Percentiles rank a stretch among this genome's conserved stretches.
These are phyloP conservation scores for Boehmeria nivea DNA, from an alignment of 306 rosid genomes.

Conservation along the genomic window DNA sequence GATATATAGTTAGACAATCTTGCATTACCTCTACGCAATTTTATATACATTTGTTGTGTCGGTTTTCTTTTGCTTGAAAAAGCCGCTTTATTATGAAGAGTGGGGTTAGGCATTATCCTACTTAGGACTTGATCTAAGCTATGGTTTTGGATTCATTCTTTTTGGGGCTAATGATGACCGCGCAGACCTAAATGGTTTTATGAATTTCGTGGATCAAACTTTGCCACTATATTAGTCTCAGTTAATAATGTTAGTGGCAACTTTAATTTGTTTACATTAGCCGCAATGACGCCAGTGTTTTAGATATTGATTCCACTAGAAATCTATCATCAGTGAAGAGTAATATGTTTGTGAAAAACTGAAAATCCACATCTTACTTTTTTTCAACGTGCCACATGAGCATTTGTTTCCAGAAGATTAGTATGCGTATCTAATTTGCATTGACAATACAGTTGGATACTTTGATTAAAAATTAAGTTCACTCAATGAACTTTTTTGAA, in stretches of 20 bases:
- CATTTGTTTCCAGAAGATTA: slow-evolving; percentile 4
- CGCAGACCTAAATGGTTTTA: slow-evolving; percentile 6
- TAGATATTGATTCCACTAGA: too few relatives aligned
- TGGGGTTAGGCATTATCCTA: background rate
- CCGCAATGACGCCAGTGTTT: background rate
- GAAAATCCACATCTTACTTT: background rate
- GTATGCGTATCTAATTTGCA: background rate
- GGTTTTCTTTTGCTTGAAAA: background rate
- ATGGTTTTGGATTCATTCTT: slow-evolving; percentile 1
- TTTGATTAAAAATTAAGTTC: background rate
- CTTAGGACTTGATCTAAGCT: background rate
- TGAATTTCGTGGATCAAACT: slow-evolving; percentile 5
- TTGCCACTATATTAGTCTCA: background rate
- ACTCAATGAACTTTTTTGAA: background rate
- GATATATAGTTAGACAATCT: background rate
- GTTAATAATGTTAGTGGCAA: too few relatives aligned
- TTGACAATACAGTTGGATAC: background rate
- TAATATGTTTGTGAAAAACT: too few relatives aligned
- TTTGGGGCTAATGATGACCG: slow-evolving; percentile 23
- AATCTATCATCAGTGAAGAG: background rate
- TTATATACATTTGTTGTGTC: slow-evolving; percentile 12
- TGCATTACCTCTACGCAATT: slow-evolving; percentile 17
- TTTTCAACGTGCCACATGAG: background rate
- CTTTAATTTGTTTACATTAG: background rate
- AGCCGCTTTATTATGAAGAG: background rate